Evolutionary conservation across 192 early-diverging fungal genomes (phyloP).

Genomic region (Hyaloraphidium curvatum): DNA sequence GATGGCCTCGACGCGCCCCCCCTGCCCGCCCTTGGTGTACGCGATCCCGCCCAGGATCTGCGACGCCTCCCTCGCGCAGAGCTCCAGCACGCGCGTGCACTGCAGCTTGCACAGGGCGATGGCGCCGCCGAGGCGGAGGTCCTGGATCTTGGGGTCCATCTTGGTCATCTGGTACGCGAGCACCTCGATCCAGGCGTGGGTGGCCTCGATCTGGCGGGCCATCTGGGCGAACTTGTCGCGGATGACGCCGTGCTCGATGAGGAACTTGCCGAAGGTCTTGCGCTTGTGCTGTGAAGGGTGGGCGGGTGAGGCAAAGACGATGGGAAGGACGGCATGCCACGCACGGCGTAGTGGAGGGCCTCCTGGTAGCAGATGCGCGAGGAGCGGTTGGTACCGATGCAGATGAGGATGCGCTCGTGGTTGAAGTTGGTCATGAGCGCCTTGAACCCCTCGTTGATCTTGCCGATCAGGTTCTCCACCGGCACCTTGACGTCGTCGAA

Average conservation of each 20-base stretch:
- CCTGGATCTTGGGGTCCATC: background rate
- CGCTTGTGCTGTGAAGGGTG: background rate
- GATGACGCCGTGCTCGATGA: background rate
- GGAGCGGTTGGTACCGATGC: background rate
- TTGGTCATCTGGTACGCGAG: background rate
- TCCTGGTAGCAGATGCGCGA: background rate
- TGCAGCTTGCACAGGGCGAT: background rate
- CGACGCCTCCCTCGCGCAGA: background rate
- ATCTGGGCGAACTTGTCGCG: background rate
- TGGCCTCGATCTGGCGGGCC: background rate
- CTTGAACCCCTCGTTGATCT: background rate
- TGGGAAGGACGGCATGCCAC: background rate
- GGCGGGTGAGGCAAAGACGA: background rate
- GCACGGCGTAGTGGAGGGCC: background rate
- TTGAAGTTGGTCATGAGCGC: background rate
- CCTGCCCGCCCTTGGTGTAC: background rate
- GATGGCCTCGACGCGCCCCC: background rate
- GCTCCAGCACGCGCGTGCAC: background rate
- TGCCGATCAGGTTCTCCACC: background rate
- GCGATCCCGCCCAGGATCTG: background rate
- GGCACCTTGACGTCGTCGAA: background rate
- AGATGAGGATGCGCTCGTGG: background rate
- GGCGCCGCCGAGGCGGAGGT: background rate
- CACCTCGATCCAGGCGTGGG: background rate
- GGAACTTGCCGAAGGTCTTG: no score